Percentiles rank a stretch among this genome's conserved stretches.
Conservation (phyloP, 108 stramenopile genomes). For the Skeletonema marinoi region DNA sequence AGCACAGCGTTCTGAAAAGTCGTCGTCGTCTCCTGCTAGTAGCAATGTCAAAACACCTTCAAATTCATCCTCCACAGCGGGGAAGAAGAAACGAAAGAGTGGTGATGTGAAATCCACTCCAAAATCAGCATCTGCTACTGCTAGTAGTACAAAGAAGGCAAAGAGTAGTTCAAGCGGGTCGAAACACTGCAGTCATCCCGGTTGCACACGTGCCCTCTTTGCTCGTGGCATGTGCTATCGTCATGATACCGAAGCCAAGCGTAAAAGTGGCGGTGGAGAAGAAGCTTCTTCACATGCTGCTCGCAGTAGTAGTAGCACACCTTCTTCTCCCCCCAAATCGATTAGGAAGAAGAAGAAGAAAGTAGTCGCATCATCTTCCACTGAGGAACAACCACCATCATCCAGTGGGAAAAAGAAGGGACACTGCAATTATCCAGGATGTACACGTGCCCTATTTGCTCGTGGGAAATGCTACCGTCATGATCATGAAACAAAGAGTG, state of each 20-base stretch:
- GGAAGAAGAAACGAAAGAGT: too few relatives aligned
- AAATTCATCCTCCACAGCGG: too few relatives aligned
- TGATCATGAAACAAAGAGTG: neutral
- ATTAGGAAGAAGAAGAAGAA: neutral
- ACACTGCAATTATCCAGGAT: neutral
- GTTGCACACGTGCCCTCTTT: neutral
- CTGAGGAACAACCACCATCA: neutral
- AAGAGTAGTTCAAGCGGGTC: neutral
- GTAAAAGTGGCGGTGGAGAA: neutral
- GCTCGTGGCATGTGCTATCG: neutral
- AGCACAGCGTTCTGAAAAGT: neutral
- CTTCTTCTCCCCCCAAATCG: too few relatives aligned
- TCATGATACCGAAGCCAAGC: neutral
- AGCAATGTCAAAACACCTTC: too few relatives aligned
- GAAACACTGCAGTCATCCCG: neutral
- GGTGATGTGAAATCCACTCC: too few relatives aligned
- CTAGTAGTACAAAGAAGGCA: neutral
- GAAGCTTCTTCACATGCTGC: neutral
- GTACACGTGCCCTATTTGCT: neutral
- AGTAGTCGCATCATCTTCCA: neutral
- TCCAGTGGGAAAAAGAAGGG: neutral
- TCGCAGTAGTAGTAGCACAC: neutral
- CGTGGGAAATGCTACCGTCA: neutral
- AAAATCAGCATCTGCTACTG: too few relatives aligned
- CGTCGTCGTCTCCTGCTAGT: too few relatives aligned